phyloP scores from a whole-genome alignment of 2,329 filamentous ascomycete genomes.

The Penicillium sp. region DNA sequence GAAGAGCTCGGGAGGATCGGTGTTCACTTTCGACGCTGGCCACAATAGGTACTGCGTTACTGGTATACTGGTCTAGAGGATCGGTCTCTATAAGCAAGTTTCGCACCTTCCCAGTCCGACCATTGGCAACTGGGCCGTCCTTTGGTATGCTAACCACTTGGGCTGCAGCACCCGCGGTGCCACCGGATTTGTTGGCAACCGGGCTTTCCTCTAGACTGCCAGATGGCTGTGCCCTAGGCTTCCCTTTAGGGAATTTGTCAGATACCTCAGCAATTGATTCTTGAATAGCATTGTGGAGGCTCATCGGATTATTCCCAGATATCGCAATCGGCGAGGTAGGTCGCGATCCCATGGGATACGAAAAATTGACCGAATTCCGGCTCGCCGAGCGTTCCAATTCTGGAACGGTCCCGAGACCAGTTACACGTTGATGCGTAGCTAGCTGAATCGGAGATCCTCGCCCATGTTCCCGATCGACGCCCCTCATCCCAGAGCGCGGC shows the following conservation, averaged over 20 bases:
- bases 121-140: slow-evolving; percentile 6
- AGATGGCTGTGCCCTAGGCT: slow-evolving; percentile 13
- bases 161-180: slow-evolving; percentile 27
- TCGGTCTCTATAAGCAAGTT: background rate
- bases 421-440: slow-evolving; percentile 15
- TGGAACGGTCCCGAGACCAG: slow-evolving; percentile 23
- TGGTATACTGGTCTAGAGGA: background rate
- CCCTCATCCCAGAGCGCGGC: slow-evolving; percentile 29
- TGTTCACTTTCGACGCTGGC: slow-evolving; percentile 2
- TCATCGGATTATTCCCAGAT: slow-evolving; percentile 15
- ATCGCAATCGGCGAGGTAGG: slow-evolving; percentile 33
- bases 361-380: slow-evolving; percentile 43
- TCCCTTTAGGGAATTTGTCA: slow-evolving; percentile 25
- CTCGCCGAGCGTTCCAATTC: slow-evolving; percentile 35
- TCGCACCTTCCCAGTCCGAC: slow-evolving; percentile 6
- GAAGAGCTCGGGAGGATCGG: slow-evolving; percentile 10
- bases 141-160: slow-evolving; percentile 20
- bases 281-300: slow-evolving; percentile 16
- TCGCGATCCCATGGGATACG: slow-evolving; percentile 37
- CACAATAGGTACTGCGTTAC: background rate
- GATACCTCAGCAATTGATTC: slow-evolving; percentile 19
- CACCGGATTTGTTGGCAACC: slow-evolving; percentile 19
- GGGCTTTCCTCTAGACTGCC: slow-evolving; percentile 24
- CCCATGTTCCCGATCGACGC: slow-evolving; percentile 29
- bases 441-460: slow-evolving; percentile 13